phyloP scores from a whole-genome alignment of 2,329 filamentous ascomycete genomes.

The Fusarium sp. region DNA sequence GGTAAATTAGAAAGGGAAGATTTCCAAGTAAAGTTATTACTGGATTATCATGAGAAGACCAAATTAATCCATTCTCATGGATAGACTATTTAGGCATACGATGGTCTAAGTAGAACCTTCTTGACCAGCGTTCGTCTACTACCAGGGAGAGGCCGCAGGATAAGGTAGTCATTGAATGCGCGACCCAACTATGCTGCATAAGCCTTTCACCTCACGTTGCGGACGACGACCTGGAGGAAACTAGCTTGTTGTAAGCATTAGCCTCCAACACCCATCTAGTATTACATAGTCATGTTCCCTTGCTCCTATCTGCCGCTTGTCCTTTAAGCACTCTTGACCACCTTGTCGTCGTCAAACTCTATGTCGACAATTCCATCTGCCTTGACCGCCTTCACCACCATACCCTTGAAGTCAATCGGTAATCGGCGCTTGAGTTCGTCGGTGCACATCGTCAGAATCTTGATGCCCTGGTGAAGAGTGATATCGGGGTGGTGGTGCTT shows the following conservation, averaged over 20 bases:
- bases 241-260: slow-evolving; percentile 45
- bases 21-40: no score
- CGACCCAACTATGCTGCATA: not conserved
- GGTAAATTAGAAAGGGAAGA: no score
- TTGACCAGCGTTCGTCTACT: no score
- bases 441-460: slow-evolving; percentile 93
- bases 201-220: not conserved
- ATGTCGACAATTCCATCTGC: slow-evolving; percentile 92
- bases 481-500: slow-evolving; percentile 99
- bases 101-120: no score
- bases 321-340: slow-evolving; percentile 71
- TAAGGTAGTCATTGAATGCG: no score
- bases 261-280: slow-evolving; percentile 50
- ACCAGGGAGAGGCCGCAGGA: no score
- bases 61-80: no score
- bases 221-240: slow-evolving; percentile 33
- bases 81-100: no score
- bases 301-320: slow-evolving; percentile 19
- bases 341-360: slow-evolving; percentile 85
- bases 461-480: slow-evolving; percentile 86
- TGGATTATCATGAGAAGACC: no score
- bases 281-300: slow-evolving; percentile 54
- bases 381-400: slow-evolving; percentile 92
- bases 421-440: slow-evolving; percentile 97
- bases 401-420: slow-evolving; percentile 98